Conservation (phyloP, 2,329 filamentous ascomycete genomes). For the Aaosphaeria pasadenensis region DNA sequence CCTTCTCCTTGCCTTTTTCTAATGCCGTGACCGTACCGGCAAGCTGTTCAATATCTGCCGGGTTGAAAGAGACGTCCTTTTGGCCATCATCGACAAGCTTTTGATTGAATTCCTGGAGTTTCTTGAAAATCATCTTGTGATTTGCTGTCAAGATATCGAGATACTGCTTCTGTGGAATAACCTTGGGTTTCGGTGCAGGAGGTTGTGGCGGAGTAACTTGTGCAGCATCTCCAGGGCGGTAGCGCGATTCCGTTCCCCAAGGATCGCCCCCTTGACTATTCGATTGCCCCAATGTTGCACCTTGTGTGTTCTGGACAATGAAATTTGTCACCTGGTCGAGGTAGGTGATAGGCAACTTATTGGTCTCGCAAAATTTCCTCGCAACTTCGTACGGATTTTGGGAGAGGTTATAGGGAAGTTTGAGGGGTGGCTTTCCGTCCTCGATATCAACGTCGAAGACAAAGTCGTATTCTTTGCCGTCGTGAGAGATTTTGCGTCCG, state of each 20-base stretch:
- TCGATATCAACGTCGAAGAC: conserved; percentile 97
- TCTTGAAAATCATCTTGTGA: conserved; percentile 67
- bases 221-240: conserved; percentile 66
- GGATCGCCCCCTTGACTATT: conserved; percentile 60
- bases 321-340: conserved; percentile 91
- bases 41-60: conserved; percentile 65
- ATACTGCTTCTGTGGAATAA: conserved; percentile 76
- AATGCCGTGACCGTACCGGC: conserved; percentile 61
- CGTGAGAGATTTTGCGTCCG: conserved; percentile 60
- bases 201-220: conserved; percentile 36
- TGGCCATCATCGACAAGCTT: conserved; percentile 67
- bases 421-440: conserved; percentile 86
- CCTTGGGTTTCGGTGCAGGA: conserved; percentile 49
- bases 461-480: conserved; percentile 89
- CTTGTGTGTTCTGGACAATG: conserved; percentile 85
- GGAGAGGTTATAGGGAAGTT: conserved; percentile 89
- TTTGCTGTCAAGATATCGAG: conserved; percentile 75
- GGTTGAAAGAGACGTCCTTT: conserved; percentile 72
- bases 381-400: conserved; percentile 92
- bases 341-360: conserved; percentile 83
- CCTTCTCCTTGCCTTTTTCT: conserved; percentile 45
- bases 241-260: conserved; percentile 74
- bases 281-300: conserved; percentile 70
- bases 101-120: conserved; percentile 72
- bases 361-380: conserved; percentile 84